phyloP scores from a whole-genome alignment of 169 alveolate species.

The Cryptosporidium sp. region DNA sequence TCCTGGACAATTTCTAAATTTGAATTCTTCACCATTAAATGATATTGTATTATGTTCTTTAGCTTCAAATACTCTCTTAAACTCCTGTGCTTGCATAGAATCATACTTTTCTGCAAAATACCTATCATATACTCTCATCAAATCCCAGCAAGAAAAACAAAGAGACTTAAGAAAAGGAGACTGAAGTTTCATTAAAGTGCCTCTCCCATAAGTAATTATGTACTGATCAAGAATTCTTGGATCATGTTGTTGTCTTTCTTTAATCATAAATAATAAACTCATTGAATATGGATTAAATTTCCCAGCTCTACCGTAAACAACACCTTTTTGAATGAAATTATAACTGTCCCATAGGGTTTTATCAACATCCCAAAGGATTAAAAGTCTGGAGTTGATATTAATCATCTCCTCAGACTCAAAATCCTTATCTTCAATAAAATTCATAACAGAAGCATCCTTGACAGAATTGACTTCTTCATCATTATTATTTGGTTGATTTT shows the following conservation, averaged over 20 bases:
- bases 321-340: conserved; percentile 15
- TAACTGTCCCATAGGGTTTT: conserved; percentile 33
- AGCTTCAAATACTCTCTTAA: conserved; percentile 57
- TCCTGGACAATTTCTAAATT: conserved; percentile 49
- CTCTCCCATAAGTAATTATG: conserved; percentile 40
- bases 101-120: conserved; percentile 62
- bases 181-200: conserved; percentile 47
- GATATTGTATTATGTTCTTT: conserved; percentile 45
- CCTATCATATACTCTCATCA: conserved; percentile 50
- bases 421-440: conserved; percentile 44
- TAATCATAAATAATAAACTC: conserved; percentile 36
- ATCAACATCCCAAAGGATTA: conserved; percentile 65
- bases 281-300: conserved; percentile 54
- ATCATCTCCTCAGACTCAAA: conserved; percentile 25
- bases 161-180: conserved; percentile 6
- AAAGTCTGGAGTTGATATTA: conserved; percentile 24
- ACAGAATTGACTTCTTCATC: background rate
- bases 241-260: conserved; percentile 51
- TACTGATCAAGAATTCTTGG: conserved; percentile 60
- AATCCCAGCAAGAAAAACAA: conserved; percentile 66
- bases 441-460: conserved; percentile 12
- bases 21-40: conserved; percentile 35
- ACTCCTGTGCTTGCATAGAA: conserved; percentile 8
- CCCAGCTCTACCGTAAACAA: conserved; percentile 15
- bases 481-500: background rate